phyloP scores from a whole-genome alignment of 179 eudicot species.

The Patellifolia procumbens region DNA sequence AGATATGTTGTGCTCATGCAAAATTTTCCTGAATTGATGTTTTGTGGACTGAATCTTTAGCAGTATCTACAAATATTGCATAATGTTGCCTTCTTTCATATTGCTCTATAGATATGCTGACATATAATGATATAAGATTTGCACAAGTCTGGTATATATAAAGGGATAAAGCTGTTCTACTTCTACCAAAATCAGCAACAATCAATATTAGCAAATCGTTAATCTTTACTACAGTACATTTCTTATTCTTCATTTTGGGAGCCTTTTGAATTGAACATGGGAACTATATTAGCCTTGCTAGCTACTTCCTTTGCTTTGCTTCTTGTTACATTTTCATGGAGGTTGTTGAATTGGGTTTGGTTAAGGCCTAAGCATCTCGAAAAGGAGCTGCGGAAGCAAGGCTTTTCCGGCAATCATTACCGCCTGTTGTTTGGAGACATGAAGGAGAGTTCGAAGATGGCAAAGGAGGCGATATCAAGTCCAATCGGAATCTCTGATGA shows the following conservation, averaged over 20 bases:
- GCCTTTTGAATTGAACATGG: conserved; percentile 16
- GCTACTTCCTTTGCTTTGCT: conserved; percentile 18
- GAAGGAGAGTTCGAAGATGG: conserved; percentile 31
- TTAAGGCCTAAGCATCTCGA: conserved; percentile 31
- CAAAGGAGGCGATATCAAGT: conserved; percentile 28
- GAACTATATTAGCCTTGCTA: conserved; percentile 18
- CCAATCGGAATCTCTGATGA: conserved; percentile 23
- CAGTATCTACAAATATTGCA: neutral
- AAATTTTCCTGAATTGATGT: neutral
- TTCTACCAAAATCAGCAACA: neutral
- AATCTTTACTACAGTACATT: neutral
- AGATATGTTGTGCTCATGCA: conserved; percentile 6
- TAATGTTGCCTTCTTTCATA: neutral
- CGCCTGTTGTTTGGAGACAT: conserved; percentile 36
- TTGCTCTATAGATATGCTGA: conserved; percentile 19
- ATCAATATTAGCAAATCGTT: neutral
- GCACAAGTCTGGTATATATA: conserved; percentile 7
- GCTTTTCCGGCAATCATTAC: conserved; percentile 30
- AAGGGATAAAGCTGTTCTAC: neutral
- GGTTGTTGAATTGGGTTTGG: conserved; percentile 32
- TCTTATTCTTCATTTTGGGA: neutral
- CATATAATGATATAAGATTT: neutral
- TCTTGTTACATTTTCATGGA: conserved; percentile 22
- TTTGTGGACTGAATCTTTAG: neutral
- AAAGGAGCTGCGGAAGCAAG: conserved; percentile 29